Conservation (phyloP, 371 early-diverging fungal genomes). For the Blakeslea trispora region DNA sequence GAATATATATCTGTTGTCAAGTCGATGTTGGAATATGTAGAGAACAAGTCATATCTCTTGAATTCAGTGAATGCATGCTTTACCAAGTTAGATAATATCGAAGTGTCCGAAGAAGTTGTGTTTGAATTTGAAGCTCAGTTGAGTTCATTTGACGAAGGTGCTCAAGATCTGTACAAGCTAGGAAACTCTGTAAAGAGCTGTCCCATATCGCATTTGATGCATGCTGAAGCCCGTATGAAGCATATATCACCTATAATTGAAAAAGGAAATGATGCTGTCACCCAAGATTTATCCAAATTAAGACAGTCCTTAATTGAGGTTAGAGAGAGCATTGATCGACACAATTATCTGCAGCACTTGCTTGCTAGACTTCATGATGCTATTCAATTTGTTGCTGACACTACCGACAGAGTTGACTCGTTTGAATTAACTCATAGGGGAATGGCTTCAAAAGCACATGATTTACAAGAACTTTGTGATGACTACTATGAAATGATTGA, state of each 20-base stretch:
- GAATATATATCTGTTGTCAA: neutral
- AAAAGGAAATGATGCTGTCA: neutral
- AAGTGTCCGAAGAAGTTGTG: neutral
- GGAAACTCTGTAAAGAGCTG: neutral
- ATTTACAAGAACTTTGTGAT: constrained; percentile 31
- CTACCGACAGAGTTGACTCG: constrained; percentile 30
- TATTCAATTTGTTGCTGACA: constrained; percentile 28
- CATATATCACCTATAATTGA: neutral
- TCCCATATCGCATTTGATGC: neutral
- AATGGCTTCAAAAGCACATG: constrained; percentile 22
- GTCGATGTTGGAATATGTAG: neutral
- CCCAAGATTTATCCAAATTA: neutral
- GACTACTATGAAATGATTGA: constrained; percentile 22
- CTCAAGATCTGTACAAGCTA: constrained; percentile 2
- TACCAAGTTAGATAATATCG: neutral
- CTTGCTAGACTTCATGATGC: constrained; percentile 33
- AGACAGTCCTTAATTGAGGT: neutral
- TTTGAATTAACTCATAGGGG: constrained; percentile 30
- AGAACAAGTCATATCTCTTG: neutral
- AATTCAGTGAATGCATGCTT: neutral
- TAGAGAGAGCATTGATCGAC: neutral
- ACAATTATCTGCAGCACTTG: constrained; percentile 12
- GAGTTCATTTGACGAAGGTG: constrained; percentile 23
- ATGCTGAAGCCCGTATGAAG: neutral
- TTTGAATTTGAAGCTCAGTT: constrained; percentile 14